Evolutionary conservation across 371 early-diverging fungal species (phyloP).

Genomic region (Lichtheimia ornata): DNA sequence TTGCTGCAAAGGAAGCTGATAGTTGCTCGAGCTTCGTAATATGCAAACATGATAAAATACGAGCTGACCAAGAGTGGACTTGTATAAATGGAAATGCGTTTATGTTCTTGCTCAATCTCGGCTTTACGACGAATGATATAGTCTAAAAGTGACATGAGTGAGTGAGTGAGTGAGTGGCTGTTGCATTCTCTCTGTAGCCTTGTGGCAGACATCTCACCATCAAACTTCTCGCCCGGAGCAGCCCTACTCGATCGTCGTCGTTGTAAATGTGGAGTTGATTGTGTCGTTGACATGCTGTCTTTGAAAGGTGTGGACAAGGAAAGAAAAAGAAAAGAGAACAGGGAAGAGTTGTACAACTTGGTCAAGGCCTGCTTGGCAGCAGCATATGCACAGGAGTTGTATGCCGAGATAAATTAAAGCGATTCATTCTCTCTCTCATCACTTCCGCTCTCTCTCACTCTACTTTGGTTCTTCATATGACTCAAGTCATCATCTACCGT

Average conservation of each 20-base stretch:
- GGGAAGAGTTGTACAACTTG: too few species aligned
- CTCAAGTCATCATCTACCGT: too few species aligned
- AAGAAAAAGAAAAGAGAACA: too few species aligned
- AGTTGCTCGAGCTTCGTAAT: conserved; percentile 18
- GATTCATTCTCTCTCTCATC: too few species aligned
- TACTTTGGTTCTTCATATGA: too few species aligned
- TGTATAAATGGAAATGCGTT: conserved; percentile 23
- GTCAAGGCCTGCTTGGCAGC: too few species aligned
- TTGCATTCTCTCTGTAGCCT: background rate
- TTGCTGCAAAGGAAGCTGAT: conserved; percentile 15
- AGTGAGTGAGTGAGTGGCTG: too few species aligned
- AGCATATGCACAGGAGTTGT: too few species aligned
- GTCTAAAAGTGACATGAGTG: conserved; percentile 11
- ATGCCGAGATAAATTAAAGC: too few species aligned
- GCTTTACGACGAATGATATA: conserved; percentile 27
- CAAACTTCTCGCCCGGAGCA: conserved; percentile 29
- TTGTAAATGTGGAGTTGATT: conserved; percentile 4
- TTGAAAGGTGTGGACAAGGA: too few species aligned
- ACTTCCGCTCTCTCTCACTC: too few species aligned
- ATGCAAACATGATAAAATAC: conserved; percentile 27
- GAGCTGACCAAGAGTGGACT: conserved; percentile 25
- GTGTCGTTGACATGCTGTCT: too few species aligned
- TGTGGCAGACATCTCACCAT: conserved; percentile 15
- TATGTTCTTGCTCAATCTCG: conserved; percentile 22
- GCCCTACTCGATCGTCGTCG: conserved; percentile 24